These are phyloP conservation scores for Diaporthe nobilis DNA, from an alignment of 2,329 filamentous ascomycete species.

Conservation along the genomic window DNA sequence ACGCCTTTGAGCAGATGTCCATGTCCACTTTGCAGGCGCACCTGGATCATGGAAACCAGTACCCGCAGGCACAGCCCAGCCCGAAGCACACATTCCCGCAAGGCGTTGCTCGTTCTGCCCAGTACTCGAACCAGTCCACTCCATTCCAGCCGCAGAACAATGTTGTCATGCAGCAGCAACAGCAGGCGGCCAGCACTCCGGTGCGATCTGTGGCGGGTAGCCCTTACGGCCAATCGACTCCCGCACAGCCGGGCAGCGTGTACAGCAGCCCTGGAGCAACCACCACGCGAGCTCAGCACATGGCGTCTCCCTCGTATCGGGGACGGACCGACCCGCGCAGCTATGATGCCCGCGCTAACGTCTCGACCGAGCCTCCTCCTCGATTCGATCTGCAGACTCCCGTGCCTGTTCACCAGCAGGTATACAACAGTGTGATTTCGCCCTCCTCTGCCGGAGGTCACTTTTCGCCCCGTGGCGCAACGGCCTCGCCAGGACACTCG, in stretches of 20 bases:
- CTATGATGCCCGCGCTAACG: conserved; percentile 55
- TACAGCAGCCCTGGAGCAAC: not conserved
- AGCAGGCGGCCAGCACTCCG: conserved; percentile 1
- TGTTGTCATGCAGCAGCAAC: conserved; percentile 20
- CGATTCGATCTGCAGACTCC: conserved; percentile 51
- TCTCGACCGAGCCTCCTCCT: conserved; percentile 53
- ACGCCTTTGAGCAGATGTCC: conserved; percentile 27
- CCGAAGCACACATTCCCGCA: conserved; percentile 1
- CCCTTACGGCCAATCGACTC: conserved; percentile 10
- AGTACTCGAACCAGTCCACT: not conserved
- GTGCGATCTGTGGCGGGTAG: not conserved
- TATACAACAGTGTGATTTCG: conserved; percentile 11
- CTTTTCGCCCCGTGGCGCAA: not conserved
- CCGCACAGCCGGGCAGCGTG: not conserved
- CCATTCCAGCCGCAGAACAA: not conserved
- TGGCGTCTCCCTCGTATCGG: conserved; percentile 1
- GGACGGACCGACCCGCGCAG: conserved; percentile 57
- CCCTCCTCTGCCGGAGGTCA: not conserved
- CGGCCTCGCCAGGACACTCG: not conserved
- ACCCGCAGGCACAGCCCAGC: conserved; percentile 8
- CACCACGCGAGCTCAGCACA: not conserved
- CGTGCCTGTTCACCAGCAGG: conserved; percentile 15
- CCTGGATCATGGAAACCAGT: not conserved
- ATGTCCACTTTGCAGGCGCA: conserved; percentile 36
- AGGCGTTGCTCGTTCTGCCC: not conserved